A percentile compares a stretch with the other conserved stretches of the same genome.
Conservation (phyloP, 116 monocot species). For the Cymodocea nodosa region DNA sequence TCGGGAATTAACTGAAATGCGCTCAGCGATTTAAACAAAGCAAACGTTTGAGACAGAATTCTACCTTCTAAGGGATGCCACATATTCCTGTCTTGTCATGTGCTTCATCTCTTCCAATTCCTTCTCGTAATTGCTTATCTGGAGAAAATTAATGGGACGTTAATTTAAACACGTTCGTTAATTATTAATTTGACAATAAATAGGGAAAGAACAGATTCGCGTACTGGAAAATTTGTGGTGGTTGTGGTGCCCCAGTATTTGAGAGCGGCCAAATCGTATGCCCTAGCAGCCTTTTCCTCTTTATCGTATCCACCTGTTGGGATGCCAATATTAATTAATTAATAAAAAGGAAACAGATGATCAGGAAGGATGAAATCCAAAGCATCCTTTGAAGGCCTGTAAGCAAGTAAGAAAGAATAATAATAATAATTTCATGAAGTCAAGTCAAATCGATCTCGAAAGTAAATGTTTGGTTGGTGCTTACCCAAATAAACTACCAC, state of each 20-base stretch:
- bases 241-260: conserved; percentile 95
- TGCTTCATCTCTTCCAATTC: conserved; percentile 95
- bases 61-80: conserved; percentile 92
- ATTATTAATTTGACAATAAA: not conserved
- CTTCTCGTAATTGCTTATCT: conserved; percentile 85
- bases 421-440: not conserved
- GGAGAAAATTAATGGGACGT: not conserved
- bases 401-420: no score
- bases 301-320: conserved; percentile 89
- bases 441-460: not conserved
- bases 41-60: no score
- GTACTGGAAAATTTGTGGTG: conserved; percentile 88
- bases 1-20: no score
- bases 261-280: conserved; percentile 92
- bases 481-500: conserved; percentile 86
- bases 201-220: conserved; percentile 4
- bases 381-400: not conserved
- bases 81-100: conserved; percentile 93
- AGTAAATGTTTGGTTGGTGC: not conserved
- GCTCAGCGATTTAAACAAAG: no score
- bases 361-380: not conserved
- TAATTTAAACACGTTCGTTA: not conserved
- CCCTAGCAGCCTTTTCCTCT: conserved; percentile 93
- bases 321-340: not conserved
- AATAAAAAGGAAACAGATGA: not conserved